Evolutionary conservation across 345 rosid genomes (phyloP), one percentile per base, ranked within the genome.

Genomic region (Litchi chinensis): DNA sequence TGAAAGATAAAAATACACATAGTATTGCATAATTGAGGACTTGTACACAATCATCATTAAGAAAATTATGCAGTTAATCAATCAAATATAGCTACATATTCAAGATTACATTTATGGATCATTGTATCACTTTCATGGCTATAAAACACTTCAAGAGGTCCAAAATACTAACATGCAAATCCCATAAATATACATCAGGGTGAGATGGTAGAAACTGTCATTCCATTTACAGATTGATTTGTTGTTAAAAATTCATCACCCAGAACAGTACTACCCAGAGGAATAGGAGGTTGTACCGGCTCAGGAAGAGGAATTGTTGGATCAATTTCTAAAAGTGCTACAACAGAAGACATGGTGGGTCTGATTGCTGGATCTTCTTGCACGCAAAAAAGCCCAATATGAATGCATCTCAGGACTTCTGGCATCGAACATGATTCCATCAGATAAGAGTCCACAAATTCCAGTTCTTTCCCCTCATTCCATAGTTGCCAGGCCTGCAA

Each of bases 401-500:
- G 87, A 24, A 87, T 68, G 84, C 89, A 83, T 68, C 87, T 82
- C 41, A 75, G 9, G 1, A 87, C 86, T 80, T 88, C 85, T 13
- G 70, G 40, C 1, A 16, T 46, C 10, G 80, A 74, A 22, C 79
- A 79, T 22, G 88, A 81, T 69, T 76, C 77, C 43, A 85, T 62
- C 44, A 84, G 70, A 15, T 77, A 39, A 70, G 78, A 50, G 18
- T 88, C 91, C 16, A 85, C 21, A 10, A 88, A 4, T 73, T 88
- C 89, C 69, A 83, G 18, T 70, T 78, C 86, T 59, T 78, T 84
- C 9, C 85, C 85, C 22, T 81, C 86, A 21, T 67, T 85, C 91
- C 91, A 90, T 1, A 79, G 69, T 75, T 70, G 76, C 93, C 93
- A 90, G 2, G 84, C 85, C 90, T 85, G 74, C n/a, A 39, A 73